These are phyloP conservation scores for Penicillium bovifimosum DNA, from an alignment of 495 filamentous ascomycete species.

Conservation along the genomic window DNA sequence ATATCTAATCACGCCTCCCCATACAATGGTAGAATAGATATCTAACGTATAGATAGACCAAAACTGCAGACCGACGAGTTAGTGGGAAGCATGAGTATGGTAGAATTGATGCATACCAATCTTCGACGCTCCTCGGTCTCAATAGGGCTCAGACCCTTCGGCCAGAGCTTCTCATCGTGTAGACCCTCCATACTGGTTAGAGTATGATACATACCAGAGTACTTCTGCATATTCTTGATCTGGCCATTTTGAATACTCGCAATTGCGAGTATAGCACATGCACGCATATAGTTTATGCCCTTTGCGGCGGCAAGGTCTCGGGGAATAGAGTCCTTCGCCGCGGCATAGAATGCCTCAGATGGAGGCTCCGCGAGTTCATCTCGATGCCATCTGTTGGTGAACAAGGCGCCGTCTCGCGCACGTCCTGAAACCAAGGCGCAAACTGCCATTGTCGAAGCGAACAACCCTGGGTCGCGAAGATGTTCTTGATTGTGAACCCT, in stretches of 20 bases:
- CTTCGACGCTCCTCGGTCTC: slow-evolving; percentile 45
- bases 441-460: slow-evolving; percentile 46
- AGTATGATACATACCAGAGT: slow-evolving; percentile 43
- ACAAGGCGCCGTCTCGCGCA: slow-evolving; percentile 42
- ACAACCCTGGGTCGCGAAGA: slow-evolving; percentile 36
- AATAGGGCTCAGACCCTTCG: slow-evolving; percentile 33
- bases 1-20: slow-evolving; percentile 40
- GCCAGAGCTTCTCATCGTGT: slow-evolving; percentile 49
- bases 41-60: slow-evolving; percentile 52
- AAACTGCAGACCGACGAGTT: slow-evolving; percentile 25
- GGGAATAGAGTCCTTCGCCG: slow-evolving; percentile 38
- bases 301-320: slow-evolving; percentile 31
- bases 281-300: slow-evolving; percentile 42
- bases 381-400: slow-evolving; percentile 23
- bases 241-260: slow-evolving; percentile 44
- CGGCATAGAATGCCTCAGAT: slow-evolving; percentile 44
- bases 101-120: slow-evolving; percentile 25
- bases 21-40: slow-evolving; percentile 45
- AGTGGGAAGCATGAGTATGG: neutral
- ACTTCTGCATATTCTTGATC: slow-evolving; percentile 44
- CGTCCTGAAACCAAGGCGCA: slow-evolving; percentile 43
- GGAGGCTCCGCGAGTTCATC: slow-evolving; percentile 25
- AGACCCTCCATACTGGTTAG: slow-evolving; percentile 39
- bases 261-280: slow-evolving; percentile 42
- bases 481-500: slow-evolving; percentile 35